Base-by-base conservation (phyloP, 176 grass and related monocot genomes). In the Zoysia japonica region DNA sequence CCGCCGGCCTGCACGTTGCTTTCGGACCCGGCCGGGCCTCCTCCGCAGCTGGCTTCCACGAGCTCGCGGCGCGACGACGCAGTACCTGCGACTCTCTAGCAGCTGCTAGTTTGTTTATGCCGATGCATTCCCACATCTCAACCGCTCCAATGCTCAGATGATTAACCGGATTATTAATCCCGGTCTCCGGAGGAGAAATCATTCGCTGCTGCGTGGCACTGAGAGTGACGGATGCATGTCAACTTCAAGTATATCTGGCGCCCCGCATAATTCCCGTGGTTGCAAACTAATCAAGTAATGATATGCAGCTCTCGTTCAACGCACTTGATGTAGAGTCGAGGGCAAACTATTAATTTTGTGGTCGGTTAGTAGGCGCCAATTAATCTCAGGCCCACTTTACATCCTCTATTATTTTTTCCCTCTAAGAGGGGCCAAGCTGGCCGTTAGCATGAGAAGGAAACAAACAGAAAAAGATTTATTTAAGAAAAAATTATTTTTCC, bases 211-310 rank as follows among this genome's bases (percentile, higher is more conserved):
- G 28, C 28, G 41, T 43, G 38, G 37, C 8, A 28, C 2, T 35
- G 85, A 72, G 79, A 78, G 73, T 49, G 68, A 73, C 48, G 48
- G 60, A 83, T n/a, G 50, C 62, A 83, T 68, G 86, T 79, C 86
- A 83, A 83, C 80, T 74, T 61, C 80, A 79, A 64, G 36, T 77
- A 70, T 55, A 74, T 46, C 43, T 78, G 76, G 54, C 39, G 5
- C 62, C 47, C 62, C 7, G 69, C 80, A 88, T 83, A 75, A 69
- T 83, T 68, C 68, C 6, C 74, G 36, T 56, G 75, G 86, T 75
- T 79, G 74, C 68, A 43, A 78, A 38, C 80, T 42, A 79, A 84
- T 84, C 39, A 28, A 28, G 28, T 28, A 28, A 28, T 28, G 28
- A 84, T 84, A 38, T 2, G 35, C 11, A 12, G 28, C 28, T 28